phyloP scores from a whole-genome alignment of 352 stramenopile species.

The Phytopythium helicoides region DNA sequence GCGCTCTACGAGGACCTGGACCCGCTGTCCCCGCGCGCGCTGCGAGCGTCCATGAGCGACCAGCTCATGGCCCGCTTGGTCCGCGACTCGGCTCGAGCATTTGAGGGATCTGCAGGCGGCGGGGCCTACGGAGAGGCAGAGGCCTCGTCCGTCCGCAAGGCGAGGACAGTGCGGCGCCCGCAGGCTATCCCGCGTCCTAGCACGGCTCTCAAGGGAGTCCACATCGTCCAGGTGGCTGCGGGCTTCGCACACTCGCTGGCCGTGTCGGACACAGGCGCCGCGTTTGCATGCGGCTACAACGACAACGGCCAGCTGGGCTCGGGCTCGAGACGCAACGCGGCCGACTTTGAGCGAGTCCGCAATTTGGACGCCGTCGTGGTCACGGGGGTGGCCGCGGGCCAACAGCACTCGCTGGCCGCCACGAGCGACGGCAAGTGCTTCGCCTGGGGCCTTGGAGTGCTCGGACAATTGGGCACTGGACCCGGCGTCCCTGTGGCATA shows the following conservation, averaged over 20 bases:
- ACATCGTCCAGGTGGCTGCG: slow-evolving; percentile 48
- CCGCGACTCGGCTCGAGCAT: slow-evolving; percentile 64
- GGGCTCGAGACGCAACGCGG: slow-evolving; percentile 59
- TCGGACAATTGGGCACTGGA: slow-evolving; percentile 59
- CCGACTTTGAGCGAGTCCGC: slow-evolving; percentile 52
- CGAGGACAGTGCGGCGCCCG: slow-evolving; percentile 56
- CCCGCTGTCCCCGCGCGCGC: slow-evolving; percentile 11
- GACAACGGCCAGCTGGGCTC: slow-evolving; percentile 76
- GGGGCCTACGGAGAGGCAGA: slow-evolving; percentile 22
- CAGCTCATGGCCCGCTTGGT: slow-evolving; percentile 63
- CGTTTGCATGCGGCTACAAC: slow-evolving; percentile 84
- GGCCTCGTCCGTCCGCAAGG: slow-evolving; percentile 22
- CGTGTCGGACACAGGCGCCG: slow-evolving; percentile 39
- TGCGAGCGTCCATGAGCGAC: slow-evolving; percentile 32
- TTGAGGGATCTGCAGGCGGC: slow-evolving; percentile 34
- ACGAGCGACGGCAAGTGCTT: slow-evolving; percentile 48
- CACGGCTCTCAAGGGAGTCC: slow-evolving; percentile 37
- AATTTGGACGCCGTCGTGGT: slow-evolving; percentile 52
- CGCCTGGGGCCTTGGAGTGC: slow-evolving; percentile 72
- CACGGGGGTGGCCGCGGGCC: slow-evolving; percentile 64
- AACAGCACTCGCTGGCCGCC: slow-evolving; percentile 70
- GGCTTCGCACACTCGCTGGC: slow-evolving; percentile 79
- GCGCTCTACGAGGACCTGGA: slow-evolving; percentile 19
- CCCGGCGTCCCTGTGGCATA: slow-evolving; percentile 58
- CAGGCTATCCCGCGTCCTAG: slow-evolving; percentile 45